Percentiles rank a stretch among this genome's conserved stretches.
Conservation (phyloP, 257 asterid genomes). For the Coffea canephora region DNA sequence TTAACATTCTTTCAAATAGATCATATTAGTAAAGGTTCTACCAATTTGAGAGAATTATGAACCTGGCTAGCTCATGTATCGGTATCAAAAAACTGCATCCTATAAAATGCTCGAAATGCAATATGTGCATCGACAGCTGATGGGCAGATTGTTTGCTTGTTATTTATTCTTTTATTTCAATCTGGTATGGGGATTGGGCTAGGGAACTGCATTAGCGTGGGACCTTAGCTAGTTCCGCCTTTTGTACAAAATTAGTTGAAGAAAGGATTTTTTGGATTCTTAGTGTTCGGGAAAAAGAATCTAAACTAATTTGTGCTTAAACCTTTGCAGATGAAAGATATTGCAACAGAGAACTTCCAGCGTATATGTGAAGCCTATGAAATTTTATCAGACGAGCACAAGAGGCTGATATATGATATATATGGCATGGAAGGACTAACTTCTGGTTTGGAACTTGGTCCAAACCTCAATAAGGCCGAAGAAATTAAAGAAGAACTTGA, state of each 20-base stretch:
- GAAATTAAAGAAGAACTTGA: conserved; percentile 96
- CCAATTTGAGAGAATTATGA: neutral
- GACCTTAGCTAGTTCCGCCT: neutral
- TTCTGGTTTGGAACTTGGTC: conserved; percentile 95
- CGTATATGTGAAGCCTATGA: conserved; percentile 97
- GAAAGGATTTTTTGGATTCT: neutral
- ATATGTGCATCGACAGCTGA: neutral
- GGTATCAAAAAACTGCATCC: neutral
- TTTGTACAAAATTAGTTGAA: neutral
- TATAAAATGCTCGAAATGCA: neutral
- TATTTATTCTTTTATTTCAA: neutral
- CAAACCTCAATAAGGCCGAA: conserved; percentile 66
- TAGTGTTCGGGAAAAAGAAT: neutral
- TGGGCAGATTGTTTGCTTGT: neutral
- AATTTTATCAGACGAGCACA: conserved; percentile 72
- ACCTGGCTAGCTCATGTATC: neutral
- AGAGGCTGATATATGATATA: conserved; percentile 78
- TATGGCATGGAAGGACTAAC: conserved; percentile 96
- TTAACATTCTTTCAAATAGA: neutral
- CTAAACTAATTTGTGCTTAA: neutral
- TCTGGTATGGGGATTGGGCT: neutral
- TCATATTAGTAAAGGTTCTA: neutral
- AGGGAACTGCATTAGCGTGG: conserved; percentile 1
- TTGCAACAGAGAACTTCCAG: conserved; percentile 96
- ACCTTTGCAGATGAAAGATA: conserved; percentile 76